Evolutionary conservation across 2,329 filamentous ascomycete species (phyloP).

Genomic region (Parafenestella ontariensis): DNA sequence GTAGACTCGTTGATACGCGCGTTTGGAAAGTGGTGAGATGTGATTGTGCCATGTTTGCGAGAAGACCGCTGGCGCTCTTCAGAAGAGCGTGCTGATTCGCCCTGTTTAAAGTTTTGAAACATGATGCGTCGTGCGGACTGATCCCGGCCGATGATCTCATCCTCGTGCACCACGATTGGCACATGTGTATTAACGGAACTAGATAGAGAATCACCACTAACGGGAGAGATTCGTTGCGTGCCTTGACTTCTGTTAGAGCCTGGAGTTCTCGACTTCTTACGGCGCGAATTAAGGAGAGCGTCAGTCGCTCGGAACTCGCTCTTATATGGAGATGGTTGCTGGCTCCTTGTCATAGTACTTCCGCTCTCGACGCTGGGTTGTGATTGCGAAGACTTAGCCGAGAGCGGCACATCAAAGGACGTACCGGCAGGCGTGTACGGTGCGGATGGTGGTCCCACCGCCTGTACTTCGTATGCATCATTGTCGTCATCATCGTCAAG

Average conservation of each 20-base stretch:
- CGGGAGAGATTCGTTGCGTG: not conserved
- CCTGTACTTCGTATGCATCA: constrained; percentile 10
- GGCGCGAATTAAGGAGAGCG: constrained; percentile 9
- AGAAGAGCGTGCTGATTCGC: not conserved
- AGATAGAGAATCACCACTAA: not conserved
- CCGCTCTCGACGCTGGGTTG: constrained; percentile 23
- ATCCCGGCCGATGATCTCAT: not conserved
- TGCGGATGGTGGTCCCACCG: not conserved
- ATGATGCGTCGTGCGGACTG: constrained; percentile 7
- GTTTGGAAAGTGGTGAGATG: constrained; percentile 20
- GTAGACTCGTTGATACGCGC: constrained; percentile 35
- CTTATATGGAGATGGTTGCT: not conserved
- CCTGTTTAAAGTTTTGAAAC: constrained; percentile 20
- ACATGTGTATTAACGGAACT: not conserved
- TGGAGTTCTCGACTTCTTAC: constrained; percentile 17
- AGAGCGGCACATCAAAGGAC: not conserved
- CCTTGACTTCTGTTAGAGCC: not conserved
- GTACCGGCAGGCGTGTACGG: not conserved
- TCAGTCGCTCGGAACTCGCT: constrained; percentile 29
- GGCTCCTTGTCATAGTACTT: constrained; percentile 1
- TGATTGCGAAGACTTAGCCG: constrained; percentile 13
- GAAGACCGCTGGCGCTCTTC: not conserved
- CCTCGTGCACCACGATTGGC: not conserved
- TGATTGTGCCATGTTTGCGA: not conserved
- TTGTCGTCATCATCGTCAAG: constrained; percentile 16